Percentiles rank a stretch among this genome's conserved stretches.
Evolutionary conservation across 176 grass and related monocot species (phyloP).

Genomic region (Zea mays): Zm-B73-REFERENCE-NAM-5.0 NC_050097.1:164994001-164994500

Average conservation of each 20-base stretch:
- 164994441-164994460: constrained; percentile 96
- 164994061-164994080: too few relatives aligned
- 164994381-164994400: constrained; percentile 73
- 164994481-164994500: constrained; percentile 82
- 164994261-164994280: neutral
- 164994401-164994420: constrained; percentile 82
- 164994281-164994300: constrained; percentile 32
- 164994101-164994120: too few relatives aligned
- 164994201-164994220: constrained; percentile 11
- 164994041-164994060: too few relatives aligned
- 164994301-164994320: constrained; percentile 30
- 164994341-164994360: constrained; percentile 84
- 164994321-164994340: constrained; percentile 51
- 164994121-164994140: too few relatives aligned
- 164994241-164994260: constrained; percentile 6
- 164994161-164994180: too few relatives aligned
- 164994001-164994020: too few relatives aligned
- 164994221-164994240: neutral
- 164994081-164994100: too few relatives aligned
- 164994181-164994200: too few relatives aligned
- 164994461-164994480: constrained; percentile 81
- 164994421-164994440: constrained; percentile 98
- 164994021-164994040: too few relatives aligned
- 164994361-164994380: constrained; percentile 78
- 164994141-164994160: too few relatives aligned